A percentile compares a stretch with the other conserved stretches of the same genome.
Conservation (phyloP, 805 yeast species). For the Candida taoyuanica region DNA sequence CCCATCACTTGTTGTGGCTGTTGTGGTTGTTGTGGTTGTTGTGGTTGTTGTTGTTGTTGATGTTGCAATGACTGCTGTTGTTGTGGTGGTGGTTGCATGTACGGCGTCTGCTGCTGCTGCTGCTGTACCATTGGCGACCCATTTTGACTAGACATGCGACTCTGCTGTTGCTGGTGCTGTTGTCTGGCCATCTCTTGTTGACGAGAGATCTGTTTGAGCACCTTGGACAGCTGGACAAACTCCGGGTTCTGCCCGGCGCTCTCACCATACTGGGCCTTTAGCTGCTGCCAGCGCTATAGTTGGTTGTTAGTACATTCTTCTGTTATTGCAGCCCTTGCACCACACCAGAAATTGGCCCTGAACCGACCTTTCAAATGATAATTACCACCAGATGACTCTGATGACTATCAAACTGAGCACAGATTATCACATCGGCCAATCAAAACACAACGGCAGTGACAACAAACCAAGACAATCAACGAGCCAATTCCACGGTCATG, state of each 20-base stretch:
- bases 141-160: constrained; percentile 18
- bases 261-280: constrained; percentile 50
- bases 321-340: no score
- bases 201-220: constrained; percentile 39
- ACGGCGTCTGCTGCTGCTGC: constrained; percentile 26
- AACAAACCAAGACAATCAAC: no score
- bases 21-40: constrained; percentile 9
- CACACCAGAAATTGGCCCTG: no score
- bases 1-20: constrained; percentile 16
- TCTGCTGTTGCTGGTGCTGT: constrained; percentile 24
- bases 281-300: constrained; percentile 50
- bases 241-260: constrained; percentile 52
- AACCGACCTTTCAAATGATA: no score
- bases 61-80: constrained; percentile 7
- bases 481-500: no score
- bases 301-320: no score
- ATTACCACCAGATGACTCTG: no score
- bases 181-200: constrained; percentile 35
- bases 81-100: constrained; percentile 20
- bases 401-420: no score
- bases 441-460: no score
- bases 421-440: no score
- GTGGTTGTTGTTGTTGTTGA: constrained; percentile 14
- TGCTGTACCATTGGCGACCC: constrained; percentile 9
- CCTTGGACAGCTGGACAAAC: constrained; percentile 49